Conservation (phyloP, 164 flowering plant genomes). For the Santalum album region DNA sequence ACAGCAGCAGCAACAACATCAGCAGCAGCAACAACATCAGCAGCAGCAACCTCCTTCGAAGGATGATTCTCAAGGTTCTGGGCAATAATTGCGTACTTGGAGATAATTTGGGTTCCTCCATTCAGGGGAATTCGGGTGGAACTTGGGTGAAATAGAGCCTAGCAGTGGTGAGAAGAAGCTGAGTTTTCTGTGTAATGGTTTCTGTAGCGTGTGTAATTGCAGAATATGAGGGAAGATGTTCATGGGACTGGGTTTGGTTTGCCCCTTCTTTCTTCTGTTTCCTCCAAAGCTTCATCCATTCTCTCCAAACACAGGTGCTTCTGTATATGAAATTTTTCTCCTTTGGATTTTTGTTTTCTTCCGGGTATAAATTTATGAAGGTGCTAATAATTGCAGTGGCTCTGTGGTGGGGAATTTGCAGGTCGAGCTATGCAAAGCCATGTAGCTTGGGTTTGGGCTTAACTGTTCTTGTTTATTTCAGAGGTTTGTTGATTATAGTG, state of each 20-base stretch:
- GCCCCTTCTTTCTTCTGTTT: conserved; percentile 10
- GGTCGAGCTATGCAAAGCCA: conserved; percentile 19
- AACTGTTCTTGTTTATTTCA: conserved; percentile 17
- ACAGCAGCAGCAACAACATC: too few species aligned
- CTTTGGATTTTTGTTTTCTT: too few species aligned
- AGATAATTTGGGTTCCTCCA: too few species aligned
- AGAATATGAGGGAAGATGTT: conserved; percentile 6
- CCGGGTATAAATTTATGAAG: not conserved
- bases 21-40: not conserved
- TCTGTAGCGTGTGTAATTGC: not conserved
- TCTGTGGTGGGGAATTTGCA: conserved; percentile 20
- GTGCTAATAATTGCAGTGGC: conserved; percentile 6
- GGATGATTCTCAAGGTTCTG: not conserved
- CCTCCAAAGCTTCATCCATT: conserved; percentile 9
- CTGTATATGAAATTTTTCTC: too few species aligned
- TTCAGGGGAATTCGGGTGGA: too few species aligned
- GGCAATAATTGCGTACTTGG: not conserved
- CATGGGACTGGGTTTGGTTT: conserved; percentile 20
- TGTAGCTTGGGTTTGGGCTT: conserved; percentile 22
- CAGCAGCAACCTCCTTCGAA: not conserved
- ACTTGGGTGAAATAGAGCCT: too few species aligned
- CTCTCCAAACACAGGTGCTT: conserved; percentile 19
- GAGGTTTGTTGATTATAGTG: conserved; percentile 30
- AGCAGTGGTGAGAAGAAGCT: too few species aligned
- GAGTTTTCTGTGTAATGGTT: not conserved